phyloP scores from a whole-genome alignment of 345 rosid species.

The Cardiospermum halicacabum region DNA sequence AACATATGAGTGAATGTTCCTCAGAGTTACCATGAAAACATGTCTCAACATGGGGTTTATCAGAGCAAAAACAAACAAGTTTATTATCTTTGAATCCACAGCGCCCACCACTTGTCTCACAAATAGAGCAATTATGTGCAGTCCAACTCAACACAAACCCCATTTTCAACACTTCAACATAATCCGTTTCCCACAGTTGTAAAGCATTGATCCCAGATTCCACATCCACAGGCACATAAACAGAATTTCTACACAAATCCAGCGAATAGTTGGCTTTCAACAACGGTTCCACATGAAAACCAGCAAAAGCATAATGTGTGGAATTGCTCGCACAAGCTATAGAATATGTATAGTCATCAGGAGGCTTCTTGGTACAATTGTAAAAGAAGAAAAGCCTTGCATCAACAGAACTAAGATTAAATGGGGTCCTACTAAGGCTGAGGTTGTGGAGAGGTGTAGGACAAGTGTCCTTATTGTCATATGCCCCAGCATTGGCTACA shows the following conservation, averaged over 20 bases:
- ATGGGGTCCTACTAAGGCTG: constrained; percentile 45
- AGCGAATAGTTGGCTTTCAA: not conserved
- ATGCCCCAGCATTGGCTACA: constrained; percentile 30
- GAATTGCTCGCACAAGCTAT: constrained; percentile 31
- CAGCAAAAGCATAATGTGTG: constrained; percentile 31
- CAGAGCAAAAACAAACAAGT: constrained; percentile 14
- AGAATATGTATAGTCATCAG: not conserved
- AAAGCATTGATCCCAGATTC: not conserved
- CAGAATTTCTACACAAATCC: constrained; percentile 26
- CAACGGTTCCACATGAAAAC: constrained; percentile 18
- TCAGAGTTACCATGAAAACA: constrained; percentile 42
- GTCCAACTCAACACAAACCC: constrained; percentile 47
- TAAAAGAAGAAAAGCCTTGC: constrained; percentile 33
- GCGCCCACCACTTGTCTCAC: constrained; percentile 15
- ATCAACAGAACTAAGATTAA: constrained; percentile 20
- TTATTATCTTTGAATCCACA: constrained; percentile 15
- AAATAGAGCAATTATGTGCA: constrained; percentile 9
- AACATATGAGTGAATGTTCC: not conserved
- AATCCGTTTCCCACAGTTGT: constrained; percentile 11
- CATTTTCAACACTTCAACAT: constrained; percentile 32
- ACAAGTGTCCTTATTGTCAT: constrained; percentile 23
- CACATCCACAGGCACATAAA: constrained; percentile 26
- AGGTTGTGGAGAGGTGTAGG: constrained; percentile 38
- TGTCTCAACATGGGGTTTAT: constrained; percentile 29
- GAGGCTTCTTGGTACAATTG: constrained; percentile 31